Base-by-base conservation (phyloP, 805 yeast species). In the Kuraishia capsulata region DNA sequence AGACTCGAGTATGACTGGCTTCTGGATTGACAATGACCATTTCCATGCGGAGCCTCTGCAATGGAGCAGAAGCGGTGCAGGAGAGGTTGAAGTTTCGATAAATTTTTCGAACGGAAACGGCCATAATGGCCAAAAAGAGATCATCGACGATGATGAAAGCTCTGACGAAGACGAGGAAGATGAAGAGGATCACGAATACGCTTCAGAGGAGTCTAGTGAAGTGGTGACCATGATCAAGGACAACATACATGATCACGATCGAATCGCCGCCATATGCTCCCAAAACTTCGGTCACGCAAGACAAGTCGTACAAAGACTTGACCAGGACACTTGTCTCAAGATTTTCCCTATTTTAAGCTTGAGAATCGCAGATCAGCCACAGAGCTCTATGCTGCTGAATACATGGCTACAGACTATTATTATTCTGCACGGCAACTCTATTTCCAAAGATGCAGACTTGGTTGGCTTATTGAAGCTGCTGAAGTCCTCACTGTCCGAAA, bases 401-500 rank as follows among this genome's bases (percentile, higher is more conserved):
- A 41, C 60, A 67, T 90, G 97, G 96, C 65, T 89, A 38, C 83
- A 84, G 56, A 86, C 92, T 87, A 48, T 85, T 14, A 61, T 89
- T 42, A 67, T 88, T 20, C 60, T 73, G 11, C 83, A 81, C 51
- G 86, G 89, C 20, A 74, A 85, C 1, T 72, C 79, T 45, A 63
- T 81, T 16, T 66, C 73, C 11, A 64, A 69, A 25, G 64, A 73
- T 29, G 58, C 68, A 5, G 70, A 76, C 39, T 67, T 79, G 40
- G 64, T 76, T 39, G 73, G 67, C 29, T 64, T 77, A 18, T 62
- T 82, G 38, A 76, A 76, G 33, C 60, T 69, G 3, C 57, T 90
- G 39, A 81, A 76, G 53, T 53, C 71, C 3, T 67, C 81, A 1
- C 61, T 89, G 21, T 60, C 66, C 16, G 64, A 73, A 40, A 80